Evolutionary conservation across 768 basidiomycete genomes (phyloP).

Genomic region (Leccinum longicurvipes): DNA sequence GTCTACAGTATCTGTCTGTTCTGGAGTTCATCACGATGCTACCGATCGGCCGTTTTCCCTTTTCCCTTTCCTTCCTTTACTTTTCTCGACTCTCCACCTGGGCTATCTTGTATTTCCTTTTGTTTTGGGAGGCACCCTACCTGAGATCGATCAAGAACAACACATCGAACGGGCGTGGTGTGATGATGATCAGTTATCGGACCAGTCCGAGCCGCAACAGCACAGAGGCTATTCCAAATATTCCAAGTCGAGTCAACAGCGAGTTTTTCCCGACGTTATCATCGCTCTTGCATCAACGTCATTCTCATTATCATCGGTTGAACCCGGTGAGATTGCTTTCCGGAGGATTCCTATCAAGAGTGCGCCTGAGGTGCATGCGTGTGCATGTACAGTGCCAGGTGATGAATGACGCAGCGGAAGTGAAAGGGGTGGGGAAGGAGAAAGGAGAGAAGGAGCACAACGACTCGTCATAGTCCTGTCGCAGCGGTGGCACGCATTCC

Average conservation of each 20-base stretch:
- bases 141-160: not conserved
- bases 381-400: not conserved
- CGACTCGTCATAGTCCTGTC: too few relatives aligned
- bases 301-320: not conserved
- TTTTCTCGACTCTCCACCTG: not conserved
- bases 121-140: not conserved
- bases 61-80: not conserved
- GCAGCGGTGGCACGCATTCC: too few relatives aligned
- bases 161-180: not conserved
- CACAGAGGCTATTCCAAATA: not conserved
- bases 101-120: not conserved
- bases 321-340: not conserved
- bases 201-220: not conserved
- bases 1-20: not conserved
- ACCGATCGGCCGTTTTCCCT: not conserved
- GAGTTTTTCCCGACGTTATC: not conserved
- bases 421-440: not conserved
- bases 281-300: not conserved
- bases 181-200: not conserved
- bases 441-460: not conserved
- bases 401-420: not conserved
- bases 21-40: not conserved
- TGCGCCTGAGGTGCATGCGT: not conserved
- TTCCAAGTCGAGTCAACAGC: not conserved
- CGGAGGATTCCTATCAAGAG: not conserved